A percentile compares a stretch with the other conserved stretches of the same genome.
Conservation (phyloP, 495 filamentous ascomycete genomes). For the Neurospora discreta region DNA sequence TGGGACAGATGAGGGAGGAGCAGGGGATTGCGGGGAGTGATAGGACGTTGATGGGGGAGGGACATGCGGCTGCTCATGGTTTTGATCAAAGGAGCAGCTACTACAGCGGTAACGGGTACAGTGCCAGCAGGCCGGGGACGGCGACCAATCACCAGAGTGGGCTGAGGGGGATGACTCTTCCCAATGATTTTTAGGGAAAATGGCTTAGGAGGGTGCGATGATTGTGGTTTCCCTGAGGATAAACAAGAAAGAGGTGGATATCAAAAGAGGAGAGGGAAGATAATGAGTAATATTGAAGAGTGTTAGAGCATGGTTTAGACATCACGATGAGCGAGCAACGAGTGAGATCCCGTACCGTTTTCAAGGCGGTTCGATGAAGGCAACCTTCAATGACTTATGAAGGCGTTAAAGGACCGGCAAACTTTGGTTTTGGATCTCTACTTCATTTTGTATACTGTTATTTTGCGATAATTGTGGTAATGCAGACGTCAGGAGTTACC, state of each 20-base stretch:
- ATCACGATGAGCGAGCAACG: not conserved
- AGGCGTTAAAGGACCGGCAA: not conserved
- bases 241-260: not conserved
- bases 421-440: not conserved
- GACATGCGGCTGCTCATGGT: not conserved
- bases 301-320: not conserved
- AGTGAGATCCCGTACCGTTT: not conserved
- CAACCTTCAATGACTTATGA: not conserved
- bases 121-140: not conserved
- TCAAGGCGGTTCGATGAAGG: not conserved
- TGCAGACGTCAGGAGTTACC: not conserved
- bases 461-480: not conserved
- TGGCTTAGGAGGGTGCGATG: not conserved
- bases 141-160: not conserved
- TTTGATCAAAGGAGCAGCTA: not conserved
- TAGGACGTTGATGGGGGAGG: not conserved
- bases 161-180: not conserved
- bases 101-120: not conserved
- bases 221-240: not conserved
- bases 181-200: not conserved
- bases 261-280: not conserved
- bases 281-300: not conserved
- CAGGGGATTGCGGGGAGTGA: not conserved
- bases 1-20: not conserved
- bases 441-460: not conserved